Base-by-base conservation (phyloP, 257 asterid species). In the Phtheirospermum japonicum region DNA sequence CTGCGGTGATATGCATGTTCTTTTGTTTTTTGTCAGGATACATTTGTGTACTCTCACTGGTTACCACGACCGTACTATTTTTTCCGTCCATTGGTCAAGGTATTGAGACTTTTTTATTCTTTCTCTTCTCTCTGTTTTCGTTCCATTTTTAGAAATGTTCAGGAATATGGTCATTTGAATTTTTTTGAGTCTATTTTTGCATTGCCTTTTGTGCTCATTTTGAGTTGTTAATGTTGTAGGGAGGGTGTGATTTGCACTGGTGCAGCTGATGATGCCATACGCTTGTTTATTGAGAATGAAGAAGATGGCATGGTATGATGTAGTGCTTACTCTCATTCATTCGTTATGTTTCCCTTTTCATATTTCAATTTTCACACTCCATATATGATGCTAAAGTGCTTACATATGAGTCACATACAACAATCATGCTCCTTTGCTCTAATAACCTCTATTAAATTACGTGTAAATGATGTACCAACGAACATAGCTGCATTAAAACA, bases 21-120 rank as follows among this genome's bases (percentile, higher is more conserved):
- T 51, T 70, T 64, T 69, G 54, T 34, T 42, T 61, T 67, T 71
- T 83, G 54, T 71, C 88, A 93, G 99, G 99, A 67, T 52, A 43
- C 96, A 85, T 65, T 59, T 85, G 32, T 76, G 87, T 60, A 82
- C 97, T 42, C 88, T 93, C 58, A 79, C 96, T 69, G 99, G 97
- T 66, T 93, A 83, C 79, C 99, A 93, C 62, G 92, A 85, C 72
- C 84, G 96, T 46, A 89, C 99, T 53, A 77, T 93, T 69, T 93
- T 93, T 77, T 80, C 96, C 13, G 80, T 89, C 65, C 83, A 89
- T 59, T 93, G 97, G 99, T 89, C 97, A 67, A 83, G 96, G 99
- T 93, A 74, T 46, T 69, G 20, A 56, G 39, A 45, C 55, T 59
- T 37, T 11, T 3, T 39, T 57, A 30, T 50, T 54, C 43, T 52